Conservation (phyloP, 306 rosid species). For the Acacia crassicarpa region DNA sequence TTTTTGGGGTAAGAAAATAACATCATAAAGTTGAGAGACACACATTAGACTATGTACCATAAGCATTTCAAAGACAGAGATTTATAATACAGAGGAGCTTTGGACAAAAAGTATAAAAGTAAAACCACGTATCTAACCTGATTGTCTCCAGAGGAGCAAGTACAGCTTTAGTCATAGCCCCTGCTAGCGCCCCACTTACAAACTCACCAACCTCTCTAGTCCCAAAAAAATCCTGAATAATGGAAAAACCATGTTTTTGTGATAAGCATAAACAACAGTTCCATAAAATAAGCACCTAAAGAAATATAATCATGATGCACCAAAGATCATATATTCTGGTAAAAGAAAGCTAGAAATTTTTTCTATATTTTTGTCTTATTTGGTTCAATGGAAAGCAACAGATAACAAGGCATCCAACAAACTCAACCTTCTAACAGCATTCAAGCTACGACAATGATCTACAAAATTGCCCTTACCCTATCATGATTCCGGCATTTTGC, state of each 20-base stretch:
- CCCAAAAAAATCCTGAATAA: slow-evolving; percentile 59
- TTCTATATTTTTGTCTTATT: neutral
- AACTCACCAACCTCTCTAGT: slow-evolving; percentile 87
- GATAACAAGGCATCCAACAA: neutral
- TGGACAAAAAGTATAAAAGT: neutral
- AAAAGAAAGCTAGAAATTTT: neutral
- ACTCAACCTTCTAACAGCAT: neutral
- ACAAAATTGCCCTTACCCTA: neutral
- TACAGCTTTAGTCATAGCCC: slow-evolving; percentile 95
- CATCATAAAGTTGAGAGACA: neutral
- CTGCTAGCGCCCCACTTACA: slow-evolving; percentile 89
- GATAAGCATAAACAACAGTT: neutral
- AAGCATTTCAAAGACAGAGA: neutral
- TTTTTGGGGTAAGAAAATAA: neutral
- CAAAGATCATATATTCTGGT: neutral
- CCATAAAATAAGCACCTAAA: neutral
- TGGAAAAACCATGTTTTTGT: slow-evolving; percentile 14
- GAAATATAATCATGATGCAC: neutral
- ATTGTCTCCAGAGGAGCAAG: slow-evolving; percentile 99
- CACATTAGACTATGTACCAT: neutral
- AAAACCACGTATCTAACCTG: slow-evolving; percentile 63
- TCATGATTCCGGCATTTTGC: neutral
- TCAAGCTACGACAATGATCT: neutral
- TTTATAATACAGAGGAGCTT: neutral
- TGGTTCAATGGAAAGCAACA: neutral